Conservation (phyloP, 2,329 filamentous ascomycete genomes). For the Metarhizium robertsii region DNA sequence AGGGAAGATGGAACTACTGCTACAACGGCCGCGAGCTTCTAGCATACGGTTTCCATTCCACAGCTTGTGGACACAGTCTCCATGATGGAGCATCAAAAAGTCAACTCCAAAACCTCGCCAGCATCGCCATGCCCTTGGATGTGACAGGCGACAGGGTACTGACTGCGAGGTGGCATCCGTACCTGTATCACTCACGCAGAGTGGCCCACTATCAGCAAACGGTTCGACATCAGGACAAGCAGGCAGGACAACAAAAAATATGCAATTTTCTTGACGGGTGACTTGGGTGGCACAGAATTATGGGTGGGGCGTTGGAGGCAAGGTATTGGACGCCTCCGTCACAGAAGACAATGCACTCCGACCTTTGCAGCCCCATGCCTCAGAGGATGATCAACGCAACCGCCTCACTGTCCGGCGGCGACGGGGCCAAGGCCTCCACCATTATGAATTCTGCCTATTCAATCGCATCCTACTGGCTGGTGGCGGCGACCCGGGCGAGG, state of each 20-base stretch:
- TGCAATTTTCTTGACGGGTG: not conserved
- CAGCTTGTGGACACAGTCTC: no score
- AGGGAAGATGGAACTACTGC: not conserved
- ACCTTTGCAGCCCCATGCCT: not conserved
- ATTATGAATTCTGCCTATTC: constrained; percentile 1
- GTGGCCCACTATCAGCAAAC: not conserved
- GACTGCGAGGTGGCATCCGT: constrained; percentile 2
- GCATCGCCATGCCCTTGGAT: not conserved
- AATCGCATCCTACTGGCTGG: not conserved
- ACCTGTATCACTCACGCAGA: constrained; percentile 2
- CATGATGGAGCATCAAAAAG: no score
- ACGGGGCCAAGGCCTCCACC: not conserved
- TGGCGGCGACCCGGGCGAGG: constrained; percentile 6
- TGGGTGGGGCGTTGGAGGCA: not conserved
- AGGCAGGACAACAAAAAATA: not conserved
- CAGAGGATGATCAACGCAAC: not conserved
- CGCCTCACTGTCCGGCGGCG: constrained; percentile 11
- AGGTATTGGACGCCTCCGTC: constrained; percentile 11
- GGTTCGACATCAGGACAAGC: not conserved
- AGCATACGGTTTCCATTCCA: not conserved
- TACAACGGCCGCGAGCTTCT: not conserved
- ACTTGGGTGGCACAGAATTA: not conserved
- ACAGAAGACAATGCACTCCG: constrained; percentile 3
- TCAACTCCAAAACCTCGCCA: not conserved
- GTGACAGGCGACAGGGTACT: not conserved